Conservation (phyloP, 768 basidiomycete genomes). For the Tylopilus vinaceipallidus region DNA sequence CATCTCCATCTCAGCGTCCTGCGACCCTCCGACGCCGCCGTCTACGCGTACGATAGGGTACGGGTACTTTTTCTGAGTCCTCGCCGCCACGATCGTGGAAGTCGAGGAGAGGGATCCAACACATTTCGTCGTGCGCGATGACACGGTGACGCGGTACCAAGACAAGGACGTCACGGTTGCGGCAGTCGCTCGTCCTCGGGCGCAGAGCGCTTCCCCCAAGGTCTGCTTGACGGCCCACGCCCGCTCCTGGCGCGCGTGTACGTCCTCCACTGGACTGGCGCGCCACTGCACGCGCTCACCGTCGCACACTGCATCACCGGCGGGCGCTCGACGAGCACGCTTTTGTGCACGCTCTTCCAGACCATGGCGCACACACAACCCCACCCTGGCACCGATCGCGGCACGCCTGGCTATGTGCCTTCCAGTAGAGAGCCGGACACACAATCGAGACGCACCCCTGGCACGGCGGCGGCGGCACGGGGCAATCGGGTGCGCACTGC, state of each 20-base stretch:
- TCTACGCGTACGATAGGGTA: neutral
- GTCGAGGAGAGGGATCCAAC: neutral
- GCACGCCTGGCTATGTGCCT: neutral
- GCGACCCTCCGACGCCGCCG: neutral
- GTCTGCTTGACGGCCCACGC: neutral
- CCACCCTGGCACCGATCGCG: neutral
- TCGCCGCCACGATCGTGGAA: neutral
- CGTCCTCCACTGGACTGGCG: neutral
- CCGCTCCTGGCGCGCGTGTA: neutral
- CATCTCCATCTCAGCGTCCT: neutral
- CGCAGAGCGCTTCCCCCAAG: neutral
- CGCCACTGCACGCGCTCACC: neutral
- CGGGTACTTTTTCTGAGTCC: neutral
- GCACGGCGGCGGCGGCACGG: neutral
- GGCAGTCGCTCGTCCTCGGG: neutral
- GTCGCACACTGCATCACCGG: neutral
- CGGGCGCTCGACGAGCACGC: neutral
- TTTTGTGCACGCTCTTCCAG: neutral
- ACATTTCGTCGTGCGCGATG: neutral
- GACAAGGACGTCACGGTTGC: neutral
- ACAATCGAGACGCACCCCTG: neutral
- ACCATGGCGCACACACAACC: neutral
- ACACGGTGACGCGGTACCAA: neutral
- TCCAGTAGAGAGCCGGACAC: neutral
- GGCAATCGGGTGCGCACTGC: no score